Percentiles rank a stretch among this genome's conserved stretches.
phyloP scores from a whole-genome alignment of 257 asterid species.

The Capsicum rhomboideum region DNA sequence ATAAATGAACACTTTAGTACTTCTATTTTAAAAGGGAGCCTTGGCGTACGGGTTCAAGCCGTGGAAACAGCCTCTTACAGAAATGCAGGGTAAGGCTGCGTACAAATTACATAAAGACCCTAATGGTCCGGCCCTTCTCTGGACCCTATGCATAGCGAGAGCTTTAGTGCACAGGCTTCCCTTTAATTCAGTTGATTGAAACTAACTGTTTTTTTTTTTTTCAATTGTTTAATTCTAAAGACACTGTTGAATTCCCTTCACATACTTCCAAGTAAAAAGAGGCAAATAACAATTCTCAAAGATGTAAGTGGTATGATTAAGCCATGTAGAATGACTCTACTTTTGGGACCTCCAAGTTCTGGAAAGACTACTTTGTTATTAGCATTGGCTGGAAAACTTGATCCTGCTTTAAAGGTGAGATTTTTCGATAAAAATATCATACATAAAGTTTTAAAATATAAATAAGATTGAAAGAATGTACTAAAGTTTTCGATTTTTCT shows the following conservation, averaged over 20 bases:
- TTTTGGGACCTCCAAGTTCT: constrained; percentile 74
- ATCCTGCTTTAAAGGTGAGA: constrained; percentile 38
- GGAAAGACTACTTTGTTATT: constrained; percentile 58
- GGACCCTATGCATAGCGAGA: too few relatives aligned
- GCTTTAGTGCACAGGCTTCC: too few relatives aligned
- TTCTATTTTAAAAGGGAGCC: too few relatives aligned
- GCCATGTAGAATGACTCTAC: constrained; percentile 56
- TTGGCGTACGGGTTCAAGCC: too few relatives aligned
- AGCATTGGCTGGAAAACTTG: constrained; percentile 70
- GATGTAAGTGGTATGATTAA: constrained; percentile 58
- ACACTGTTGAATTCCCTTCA: constrained; percentile 19
- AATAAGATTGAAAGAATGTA: background rate
- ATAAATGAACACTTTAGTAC: too few relatives aligned
- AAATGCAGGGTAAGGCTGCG: too few relatives aligned
- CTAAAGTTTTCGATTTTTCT: background rate
- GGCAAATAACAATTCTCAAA: constrained; percentile 35
- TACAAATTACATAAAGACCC: too few relatives aligned
- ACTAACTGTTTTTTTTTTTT: background rate
- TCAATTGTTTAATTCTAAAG: background rate
- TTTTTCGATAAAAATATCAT: background rate
- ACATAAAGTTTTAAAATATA: background rate
- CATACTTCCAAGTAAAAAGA: constrained; percentile 41
- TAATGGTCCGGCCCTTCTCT: too few relatives aligned
- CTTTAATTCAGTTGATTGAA: background rate
- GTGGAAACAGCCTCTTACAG: too few relatives aligned